Conservation (phyloP, 1,139 yeast genomes). For the Arxiozyma telluris region DNA sequence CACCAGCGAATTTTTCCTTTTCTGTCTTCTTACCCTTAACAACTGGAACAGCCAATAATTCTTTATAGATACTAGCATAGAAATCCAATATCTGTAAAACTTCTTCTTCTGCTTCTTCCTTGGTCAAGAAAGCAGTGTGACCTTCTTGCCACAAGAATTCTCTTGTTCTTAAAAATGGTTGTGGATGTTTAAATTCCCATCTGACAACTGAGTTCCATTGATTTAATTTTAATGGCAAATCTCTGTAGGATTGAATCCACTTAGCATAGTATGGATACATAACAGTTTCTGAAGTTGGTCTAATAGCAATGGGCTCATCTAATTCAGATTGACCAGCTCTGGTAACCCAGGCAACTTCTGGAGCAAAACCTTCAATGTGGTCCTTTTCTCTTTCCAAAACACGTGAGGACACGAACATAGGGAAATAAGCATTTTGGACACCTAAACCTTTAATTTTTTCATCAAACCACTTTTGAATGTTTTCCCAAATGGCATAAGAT, state of each 20-base stretch:
- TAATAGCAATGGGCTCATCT: slow-evolving; percentile 96
- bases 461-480: slow-evolving; percentile 83
- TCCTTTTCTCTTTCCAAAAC: slow-evolving; percentile 97
- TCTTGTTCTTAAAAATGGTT: slow-evolving; percentile 96
- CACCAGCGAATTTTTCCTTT: slow-evolving; percentile 98
- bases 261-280: slow-evolving; percentile 99
- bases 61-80: slow-evolving; percentile 79
- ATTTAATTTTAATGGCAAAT: slow-evolving; percentile 87
- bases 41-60: slow-evolving; percentile 94
- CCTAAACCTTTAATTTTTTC: slow-evolving; percentile 73
- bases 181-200: slow-evolving; percentile 99
- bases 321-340: slow-evolving; percentile 88
- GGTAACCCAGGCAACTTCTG: slow-evolving; percentile 99
- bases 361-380: slow-evolving; percentile 98
- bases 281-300: slow-evolving; percentile 99
- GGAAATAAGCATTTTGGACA: slow-evolving; percentile 93
- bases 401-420: slow-evolving; percentile 90
- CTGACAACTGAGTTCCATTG: slow-evolving; percentile 99
- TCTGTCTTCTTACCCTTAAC: slow-evolving; percentile 92
- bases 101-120: slow-evolving; percentile 71
- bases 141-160: slow-evolving; percentile 99
- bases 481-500: slow-evolving; percentile 92
- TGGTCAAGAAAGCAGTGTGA: slow-evolving; percentile 90
- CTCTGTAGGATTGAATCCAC: slow-evolving; percentile 98
- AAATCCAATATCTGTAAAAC: slow-evolving; percentile 79